A percentile compares a stretch with the other conserved stretches of the same genome.
Evolutionary conservation across 1,284 basidiomycete genomes (phyloP).

Genomic region (Malassezia furfur): DNA sequence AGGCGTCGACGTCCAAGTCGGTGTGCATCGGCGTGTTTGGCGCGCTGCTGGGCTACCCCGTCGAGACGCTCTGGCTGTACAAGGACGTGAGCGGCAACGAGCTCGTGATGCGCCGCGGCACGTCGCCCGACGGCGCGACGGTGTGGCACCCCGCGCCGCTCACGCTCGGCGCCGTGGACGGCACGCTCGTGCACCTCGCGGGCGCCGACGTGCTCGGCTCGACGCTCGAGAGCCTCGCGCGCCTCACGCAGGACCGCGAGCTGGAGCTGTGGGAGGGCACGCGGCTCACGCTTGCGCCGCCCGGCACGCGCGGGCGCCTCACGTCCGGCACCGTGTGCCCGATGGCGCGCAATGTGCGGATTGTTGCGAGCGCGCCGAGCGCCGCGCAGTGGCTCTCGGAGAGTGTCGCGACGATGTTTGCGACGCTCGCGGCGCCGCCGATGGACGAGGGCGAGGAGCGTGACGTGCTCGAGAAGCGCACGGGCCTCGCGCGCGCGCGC

Average conservation of each 20-base stretch:
- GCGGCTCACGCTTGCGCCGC: constrained; percentile 18
- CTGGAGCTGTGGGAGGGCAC: constrained; percentile 44
- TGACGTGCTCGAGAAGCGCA: constrained; percentile 25
- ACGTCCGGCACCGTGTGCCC: constrained; percentile 15
- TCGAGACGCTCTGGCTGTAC: constrained; percentile 48
- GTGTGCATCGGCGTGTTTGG: constrained; percentile 47
- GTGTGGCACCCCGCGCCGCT: constrained; percentile 45
- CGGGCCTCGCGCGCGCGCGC: constrained; percentile 15
- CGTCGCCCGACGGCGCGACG: constrained; percentile 38
- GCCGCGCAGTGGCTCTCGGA: constrained; percentile 48
- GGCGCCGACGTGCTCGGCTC: constrained; percentile 49
- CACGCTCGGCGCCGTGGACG: constrained; percentile 41
- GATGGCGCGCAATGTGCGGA: constrained; percentile 36
- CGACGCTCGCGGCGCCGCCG: constrained; percentile 40
- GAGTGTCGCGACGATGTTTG: constrained; percentile 43
- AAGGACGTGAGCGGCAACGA: constrained; percentile 49
- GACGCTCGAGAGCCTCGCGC: constrained; percentile 38
- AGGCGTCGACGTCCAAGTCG: constrained; percentile 47
- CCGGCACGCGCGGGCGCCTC: not conserved
- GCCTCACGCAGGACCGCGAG: constrained; percentile 43
- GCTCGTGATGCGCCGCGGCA: constrained; percentile 44
- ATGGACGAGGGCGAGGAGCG: constrained; percentile 48
- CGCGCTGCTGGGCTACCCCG: constrained; percentile 44
- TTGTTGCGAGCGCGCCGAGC: constrained; percentile 45
- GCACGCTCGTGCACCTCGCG: constrained; percentile 48